These are phyloP conservation scores for Multifurca ochricompacta DNA, from an alignment of 768 basidiomycete genomes.

Conservation along the genomic window DNA sequence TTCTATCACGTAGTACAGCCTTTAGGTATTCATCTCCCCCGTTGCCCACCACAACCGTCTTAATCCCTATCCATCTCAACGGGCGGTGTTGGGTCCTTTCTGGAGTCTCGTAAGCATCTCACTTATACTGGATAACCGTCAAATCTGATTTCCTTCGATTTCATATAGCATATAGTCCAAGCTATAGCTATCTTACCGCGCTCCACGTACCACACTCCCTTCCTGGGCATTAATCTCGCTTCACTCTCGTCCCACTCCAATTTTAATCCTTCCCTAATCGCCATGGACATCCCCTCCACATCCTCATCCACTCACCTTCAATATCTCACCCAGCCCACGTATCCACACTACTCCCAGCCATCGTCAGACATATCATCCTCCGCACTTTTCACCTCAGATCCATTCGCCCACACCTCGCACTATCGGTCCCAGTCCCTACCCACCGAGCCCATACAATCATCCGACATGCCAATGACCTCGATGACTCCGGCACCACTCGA, in stretches of 20 bases:
- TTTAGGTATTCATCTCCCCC: constrained; percentile 6
- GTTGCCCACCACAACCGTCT: constrained; percentile 11
- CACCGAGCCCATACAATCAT: constrained; percentile 4
- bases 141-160: not conserved
- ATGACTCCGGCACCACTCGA: constrained; percentile 18
- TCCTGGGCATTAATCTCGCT: constrained; percentile 9
- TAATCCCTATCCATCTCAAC: not conserved
- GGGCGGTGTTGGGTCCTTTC: constrained; percentile 4
- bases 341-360: constrained; percentile 15
- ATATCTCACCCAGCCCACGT: constrained; percentile 15
- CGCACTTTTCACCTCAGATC: constrained; percentile 8
- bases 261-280: constrained; percentile 10
- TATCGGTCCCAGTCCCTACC: constrained; percentile 8
- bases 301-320: constrained; percentile 9
- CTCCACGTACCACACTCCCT: constrained; percentile 3
- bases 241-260: too few relatives aligned
- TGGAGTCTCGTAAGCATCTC: not conserved
- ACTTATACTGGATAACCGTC: not conserved
- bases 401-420: not conserved
- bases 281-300: constrained; percentile 10
- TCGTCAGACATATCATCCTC: constrained; percentile 9
- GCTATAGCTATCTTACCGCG: constrained; percentile 9
- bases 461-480: constrained; percentile 9
- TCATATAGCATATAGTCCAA: constrained; percentile 13
- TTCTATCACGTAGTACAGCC: constrained; percentile 11